Conservation (phyloP, 345 rosid species). For the Syzygium aromaticum region DNA sequence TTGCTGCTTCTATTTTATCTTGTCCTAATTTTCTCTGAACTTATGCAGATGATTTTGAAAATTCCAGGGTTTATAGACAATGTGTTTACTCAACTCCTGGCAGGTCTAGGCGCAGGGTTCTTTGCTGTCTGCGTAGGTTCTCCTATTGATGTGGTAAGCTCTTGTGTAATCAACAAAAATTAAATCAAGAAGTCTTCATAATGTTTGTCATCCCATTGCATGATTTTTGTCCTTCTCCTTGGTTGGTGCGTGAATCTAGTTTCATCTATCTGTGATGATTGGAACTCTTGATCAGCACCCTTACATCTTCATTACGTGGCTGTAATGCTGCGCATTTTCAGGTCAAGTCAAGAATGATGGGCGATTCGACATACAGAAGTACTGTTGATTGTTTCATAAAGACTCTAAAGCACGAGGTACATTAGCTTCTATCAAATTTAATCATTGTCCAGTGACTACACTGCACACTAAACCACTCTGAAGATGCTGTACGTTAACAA, state of each 20-base stretch:
- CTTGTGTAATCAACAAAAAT: background rate
- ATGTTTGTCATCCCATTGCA: background rate
- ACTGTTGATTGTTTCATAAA: slow-evolving; percentile 87
- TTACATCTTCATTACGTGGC: background rate
- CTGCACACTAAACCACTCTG: background rate
- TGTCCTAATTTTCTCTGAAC: slow-evolving; percentile 30
- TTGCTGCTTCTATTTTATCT: background rate
- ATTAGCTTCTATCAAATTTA: background rate
- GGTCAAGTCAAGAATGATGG: slow-evolving; percentile 99
- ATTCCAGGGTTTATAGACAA: slow-evolving; percentile 90
- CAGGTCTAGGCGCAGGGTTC: slow-evolving; percentile 92
- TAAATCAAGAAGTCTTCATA: background rate
- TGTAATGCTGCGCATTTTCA: slow-evolving; percentile 11
- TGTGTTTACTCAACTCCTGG: slow-evolving; percentile 69
- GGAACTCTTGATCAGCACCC: background rate
- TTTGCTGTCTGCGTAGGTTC: slow-evolving; percentile 95
- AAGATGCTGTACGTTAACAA: background rate
- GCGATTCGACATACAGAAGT: slow-evolving; percentile 81
- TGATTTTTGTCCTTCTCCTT: background rate
- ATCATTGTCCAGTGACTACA: background rate
- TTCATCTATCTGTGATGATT: background rate
- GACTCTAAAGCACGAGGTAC: slow-evolving; percentile 83
- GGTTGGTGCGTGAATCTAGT: background rate
- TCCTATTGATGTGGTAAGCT: slow-evolving; percentile 82
- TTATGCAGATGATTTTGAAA: slow-evolving; percentile 90